These are phyloP conservation scores for Crithidia sp. DNA, from an alignment of 208 protist genomes.

Conservation along the genomic window DNA sequence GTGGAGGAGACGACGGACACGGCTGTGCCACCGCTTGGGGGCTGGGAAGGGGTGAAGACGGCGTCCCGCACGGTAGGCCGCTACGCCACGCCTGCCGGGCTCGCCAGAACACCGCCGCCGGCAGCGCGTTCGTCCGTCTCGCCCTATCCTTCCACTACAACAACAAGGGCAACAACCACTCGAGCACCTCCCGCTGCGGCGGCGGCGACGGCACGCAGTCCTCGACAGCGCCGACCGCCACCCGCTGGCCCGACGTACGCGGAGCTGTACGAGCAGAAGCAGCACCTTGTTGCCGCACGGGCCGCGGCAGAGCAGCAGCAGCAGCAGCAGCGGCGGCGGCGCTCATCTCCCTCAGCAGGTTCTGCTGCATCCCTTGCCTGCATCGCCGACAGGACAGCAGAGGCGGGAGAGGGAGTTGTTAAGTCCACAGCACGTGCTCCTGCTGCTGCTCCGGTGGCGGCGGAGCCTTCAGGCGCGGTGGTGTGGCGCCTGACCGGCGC, in stretches of 20 bases:
- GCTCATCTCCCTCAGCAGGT: neutral
- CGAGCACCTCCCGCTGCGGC: neutral
- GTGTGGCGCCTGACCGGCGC: constrained; percentile 27
- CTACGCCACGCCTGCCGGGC: constrained; percentile 2
- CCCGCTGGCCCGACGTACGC: constrained; percentile 21
- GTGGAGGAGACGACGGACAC: neutral
- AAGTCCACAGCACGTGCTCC: neutral
- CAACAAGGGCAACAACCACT: neutral
- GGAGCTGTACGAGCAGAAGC: constrained; percentile 11
- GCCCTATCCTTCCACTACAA: neutral
- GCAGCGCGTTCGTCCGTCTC: neutral
- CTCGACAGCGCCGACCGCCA: neutral
- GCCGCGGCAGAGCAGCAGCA: neutral
- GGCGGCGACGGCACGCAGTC: neutral
- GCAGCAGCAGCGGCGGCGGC: neutral
- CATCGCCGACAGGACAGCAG: neutral
- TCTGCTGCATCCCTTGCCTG: neutral
- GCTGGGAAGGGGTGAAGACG: neutral
- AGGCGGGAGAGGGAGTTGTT: neutral
- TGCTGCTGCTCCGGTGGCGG: neutral
- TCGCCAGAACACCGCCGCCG: constrained; percentile 8
- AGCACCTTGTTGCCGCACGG: neutral
- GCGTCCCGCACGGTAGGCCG: neutral
- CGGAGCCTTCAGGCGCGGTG: constrained; percentile 3
- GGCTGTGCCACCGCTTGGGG: neutral